Evolutionary conservation across 345 rosid genomes (phyloP), one percentile per base, ranked within the genome.

Genomic region (Eucalyptus fibrosa): DNA sequence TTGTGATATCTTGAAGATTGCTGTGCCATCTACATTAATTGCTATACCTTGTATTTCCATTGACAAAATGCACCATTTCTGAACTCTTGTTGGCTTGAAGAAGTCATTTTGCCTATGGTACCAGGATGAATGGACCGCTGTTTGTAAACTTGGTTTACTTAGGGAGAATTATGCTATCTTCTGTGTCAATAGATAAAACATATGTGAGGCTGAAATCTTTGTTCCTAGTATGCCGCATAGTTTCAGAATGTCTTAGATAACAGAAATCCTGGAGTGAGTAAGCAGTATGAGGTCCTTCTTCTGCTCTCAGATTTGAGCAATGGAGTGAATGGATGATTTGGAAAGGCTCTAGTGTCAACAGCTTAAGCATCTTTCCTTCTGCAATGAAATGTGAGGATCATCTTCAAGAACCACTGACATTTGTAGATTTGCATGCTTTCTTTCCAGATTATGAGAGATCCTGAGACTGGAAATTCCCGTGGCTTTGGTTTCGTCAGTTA

Each of bases 401-500:
- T 86, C 34, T 50, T 86, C 3, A 13, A 81, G 50, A 77, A 40
- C 47, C 85, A 77, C 85, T 77, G 44, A 37, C 40, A 26, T 69
- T 45, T 65, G 85, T 62, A 7, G 47, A 32, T 50, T 81, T 30
- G 56, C 30, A 40, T 77, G 34, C 34, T 87, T 87, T 40, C 69
- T 65, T 91, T 87, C 89, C 93, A 98, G 99, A 97, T 96, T 88
- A 97, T 98, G 99, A 93, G 99, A 93, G 99, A 98, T 94, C 99
- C 99, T 8, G 99, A 98, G 62, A 96, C 99, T 1, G 99, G 99
- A 81, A 96, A 95, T 94, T 98, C 99, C 21, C 96, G 99, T 65
- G 99, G 99, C 80, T 98, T 98, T 90, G 99, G 99, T 91, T 98
- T 98, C 92, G 95, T 98, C 81, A 98, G 99, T 91, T 98, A 98